Base-by-base conservation (phyloP, 441 rosid species). In the Gossypium laxum region DNA sequence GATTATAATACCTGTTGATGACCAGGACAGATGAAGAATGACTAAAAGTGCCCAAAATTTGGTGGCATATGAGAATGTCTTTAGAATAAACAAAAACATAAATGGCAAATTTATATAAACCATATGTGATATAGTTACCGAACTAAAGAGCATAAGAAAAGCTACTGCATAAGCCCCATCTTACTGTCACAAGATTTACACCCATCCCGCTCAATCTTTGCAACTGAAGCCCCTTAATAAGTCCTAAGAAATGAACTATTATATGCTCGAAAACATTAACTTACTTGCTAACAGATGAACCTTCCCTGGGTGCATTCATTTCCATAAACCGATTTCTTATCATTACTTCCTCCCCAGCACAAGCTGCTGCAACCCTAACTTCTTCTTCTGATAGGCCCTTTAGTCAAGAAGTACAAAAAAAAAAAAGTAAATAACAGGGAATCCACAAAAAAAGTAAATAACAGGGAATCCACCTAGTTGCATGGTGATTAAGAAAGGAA, bases 361-460 rank as follows among this genome's bases (percentile, higher is more conserved):
- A 96, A 77, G 93, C 76, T 30, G 98, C 99, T 61, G 96, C 98
- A 58, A 84, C 84, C 85, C 89, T 85, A 63, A 96, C 94, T 81
- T 96, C 99, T 88, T 93, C 99, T 71, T 92, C 99, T 30, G 98
- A 93, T 68, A 96, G 87, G 72, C 99, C 99, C 99, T 96, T 80
- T 77, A 72, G 41, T 76, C 72, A 77, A 72, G 26, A 76, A 68
- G 79, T 15, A 71, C 43, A 55, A 72, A 8, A 48, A 75, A 58
- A 48, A 76, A 62, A 67, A 74, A 65, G 74, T 84, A 56, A 83
- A 77, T 73, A 75, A 26, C 48, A 38, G 18, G n/a, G 8, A 56
- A 74, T 67, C 61, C 18, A 68, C 17, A 59, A 48, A 76, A 62
- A 67, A 74, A 65, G 74, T 84, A 56, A 83, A 77, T 73, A 75